Percentiles rank a stretch among this genome's conserved stretches.
Conservation (phyloP, 345 rosid genomes). For the Eutrema yunnanense region DNA sequence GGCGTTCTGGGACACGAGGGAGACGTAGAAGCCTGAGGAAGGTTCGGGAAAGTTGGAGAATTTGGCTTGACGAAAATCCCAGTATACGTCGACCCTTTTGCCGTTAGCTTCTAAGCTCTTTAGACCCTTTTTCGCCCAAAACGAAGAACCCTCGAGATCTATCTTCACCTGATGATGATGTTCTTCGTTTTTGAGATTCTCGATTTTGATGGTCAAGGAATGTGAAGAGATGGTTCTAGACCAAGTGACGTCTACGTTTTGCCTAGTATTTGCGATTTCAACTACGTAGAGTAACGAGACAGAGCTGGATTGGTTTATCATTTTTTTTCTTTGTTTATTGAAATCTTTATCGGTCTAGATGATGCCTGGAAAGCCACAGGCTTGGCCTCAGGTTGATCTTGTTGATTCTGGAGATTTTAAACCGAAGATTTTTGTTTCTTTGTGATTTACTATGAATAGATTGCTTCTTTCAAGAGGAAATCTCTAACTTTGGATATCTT, state of each 20-base stretch:
- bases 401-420: conserved; percentile 7
- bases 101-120: conserved; percentile 47
- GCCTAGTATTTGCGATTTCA: conserved; percentile 30
- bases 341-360: neutral
- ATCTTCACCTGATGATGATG: conserved; percentile 49
- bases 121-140: conserved; percentile 72
- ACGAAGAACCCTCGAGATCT: conserved; percentile 56
- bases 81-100: conserved; percentile 43
- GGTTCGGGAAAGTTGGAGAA: conserved; percentile 59
- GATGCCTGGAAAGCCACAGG: neutral
- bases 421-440: conserved; percentile 11
- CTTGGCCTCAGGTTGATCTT: neutral
- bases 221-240: conserved; percentile 38
- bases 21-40: conserved; percentile 52
- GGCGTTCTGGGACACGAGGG: conserved; percentile 41
- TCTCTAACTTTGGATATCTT: conserved; percentile 18
- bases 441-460: conserved; percentile 21
- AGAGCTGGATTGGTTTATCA: conserved; percentile 31
- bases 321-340: neutral
- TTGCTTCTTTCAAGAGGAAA: neutral
- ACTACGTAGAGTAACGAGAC: conserved; percentile 44
- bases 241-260: conserved; percentile 53
- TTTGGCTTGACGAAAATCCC: conserved; percentile 71
- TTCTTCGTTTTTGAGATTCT: conserved; percentile 36
- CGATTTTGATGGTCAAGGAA: conserved; percentile 45